Base-by-base conservation (phyloP, 768 basidiomycete genomes). In the Pisolithus marmoratus region DNA sequence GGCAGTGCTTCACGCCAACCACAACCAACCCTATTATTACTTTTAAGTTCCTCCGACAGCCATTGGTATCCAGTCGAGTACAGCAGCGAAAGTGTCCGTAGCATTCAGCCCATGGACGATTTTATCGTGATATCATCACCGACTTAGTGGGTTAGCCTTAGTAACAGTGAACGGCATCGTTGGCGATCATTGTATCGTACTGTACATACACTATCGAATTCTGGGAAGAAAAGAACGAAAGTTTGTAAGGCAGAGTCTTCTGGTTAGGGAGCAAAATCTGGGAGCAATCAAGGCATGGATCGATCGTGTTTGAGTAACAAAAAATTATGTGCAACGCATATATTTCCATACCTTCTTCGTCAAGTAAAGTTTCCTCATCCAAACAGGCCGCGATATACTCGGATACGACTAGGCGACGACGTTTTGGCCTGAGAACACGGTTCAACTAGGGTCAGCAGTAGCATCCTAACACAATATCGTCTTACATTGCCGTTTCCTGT, bases 311-410 rank as follows among this genome's bases (percentile, higher is more conserved):
- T 41, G n/a, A 19, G 22, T 6, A 31, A 15, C 5, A 2, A n/a
- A n/a, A 42, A 22, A 14, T 1, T 34, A 42, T 1, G 7, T 11
- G 5, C 6, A 4, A 3, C 27, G 3, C 19, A 23, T 29, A 54
- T 15, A 34, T 43, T 19, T 22, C 51, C 64, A 4, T 42, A 70
- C 91, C 89, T 56, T 89, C 89, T 69, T 95, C 93, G 64, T 92
- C 84, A 36, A 94, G 74, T 40, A 94, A 65, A 0, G 90, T 91
- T 40, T 76, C 78, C 62, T 94, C 90, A n/a, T 90, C 90, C 29
- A 94, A 61, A 61, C 85, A 93, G 5, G 83, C 85, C 40, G 78
- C 70, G 37, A 96, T 80, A 65, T 81, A 96, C 54, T 89, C 87
- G 0, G 84, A 75, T 49, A 92, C 74, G 8, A 95, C 77, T 6